Evolutionary conservation across 768 basidiomycete species (phyloP).

Genomic region (Mycena latifolia): DNA sequence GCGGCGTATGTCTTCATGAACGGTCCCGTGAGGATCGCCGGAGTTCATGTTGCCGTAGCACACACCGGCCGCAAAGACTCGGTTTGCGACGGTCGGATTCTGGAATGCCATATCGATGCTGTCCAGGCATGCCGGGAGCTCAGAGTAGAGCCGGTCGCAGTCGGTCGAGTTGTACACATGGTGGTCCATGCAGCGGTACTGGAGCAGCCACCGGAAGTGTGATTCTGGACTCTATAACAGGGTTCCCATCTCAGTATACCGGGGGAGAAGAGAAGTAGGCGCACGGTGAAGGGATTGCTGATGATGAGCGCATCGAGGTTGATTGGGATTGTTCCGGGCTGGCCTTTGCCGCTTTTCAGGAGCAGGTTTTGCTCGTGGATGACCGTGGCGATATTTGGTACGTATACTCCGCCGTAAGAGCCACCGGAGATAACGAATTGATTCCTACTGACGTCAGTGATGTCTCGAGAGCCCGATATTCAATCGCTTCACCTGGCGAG

Average conservation of each 20-base stretch:
- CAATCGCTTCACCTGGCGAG: not conserved
- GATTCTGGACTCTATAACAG: slow-evolving; percentile 39
- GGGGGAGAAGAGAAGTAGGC: not conserved
- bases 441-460: not conserved
- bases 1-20: slow-evolving; percentile 30
- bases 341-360: slow-evolving; percentile 33
- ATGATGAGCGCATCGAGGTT: slow-evolving; percentile 44
- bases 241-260: not conserved
- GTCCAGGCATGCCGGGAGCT: slow-evolving; percentile 42
- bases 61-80: slow-evolving; percentile 18
- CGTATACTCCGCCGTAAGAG: slow-evolving; percentile 1
- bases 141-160: slow-evolving; percentile 37
- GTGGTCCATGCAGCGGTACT: slow-evolving; percentile 43
- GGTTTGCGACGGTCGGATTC: slow-evolving; percentile 19
- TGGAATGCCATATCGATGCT: slow-evolving; percentile 33
- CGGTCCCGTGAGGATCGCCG: slow-evolving; percentile 20
- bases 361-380: slow-evolving; percentile 41
- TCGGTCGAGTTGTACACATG: slow-evolving; percentile 43
- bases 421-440: slow-evolving; percentile 5
- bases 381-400: not conserved
- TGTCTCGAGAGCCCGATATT: not conserved
- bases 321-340: slow-evolving; percentile 36
- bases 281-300: slow-evolving; percentile 41
- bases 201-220: slow-evolving; percentile 44
- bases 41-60: slow-evolving; percentile 12